phyloP scores from a whole-genome alignment of 2,329 filamentous ascomycete species.

The Nemania sp. region DNA sequence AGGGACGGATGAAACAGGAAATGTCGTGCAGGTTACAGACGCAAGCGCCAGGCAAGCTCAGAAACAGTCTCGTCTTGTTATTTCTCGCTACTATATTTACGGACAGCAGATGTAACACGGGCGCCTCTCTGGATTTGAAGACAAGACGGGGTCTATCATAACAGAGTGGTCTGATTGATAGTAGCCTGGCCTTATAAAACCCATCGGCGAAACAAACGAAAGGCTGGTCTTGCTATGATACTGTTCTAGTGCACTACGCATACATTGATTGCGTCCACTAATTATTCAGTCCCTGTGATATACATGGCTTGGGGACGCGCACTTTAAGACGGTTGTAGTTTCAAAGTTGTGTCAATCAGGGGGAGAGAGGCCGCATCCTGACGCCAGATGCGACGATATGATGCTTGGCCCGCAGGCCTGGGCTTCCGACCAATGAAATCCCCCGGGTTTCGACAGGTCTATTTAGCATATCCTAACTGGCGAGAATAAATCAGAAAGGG shows the following conservation, averaged over 20 bases:
- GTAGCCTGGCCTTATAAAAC: conserved; percentile 1
- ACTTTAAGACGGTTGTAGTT: conserved; percentile 35
- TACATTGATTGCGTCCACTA: no score
- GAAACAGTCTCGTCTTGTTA: conserved; percentile 8
- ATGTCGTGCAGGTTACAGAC: conserved; percentile 32
- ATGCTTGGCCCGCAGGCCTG: no score
- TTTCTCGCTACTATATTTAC: background rate
- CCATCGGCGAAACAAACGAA: conserved; percentile 13
- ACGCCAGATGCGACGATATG: conserved; percentile 16
- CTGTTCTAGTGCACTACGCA: no score
- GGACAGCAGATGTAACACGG: background rate
- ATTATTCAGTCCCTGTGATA: background rate
- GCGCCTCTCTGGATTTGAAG: background rate
- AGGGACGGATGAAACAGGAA: conserved; percentile 30
- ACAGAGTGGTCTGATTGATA: conserved; percentile 27
- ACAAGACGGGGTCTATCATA: conserved; percentile 1
- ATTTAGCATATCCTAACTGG: no score
- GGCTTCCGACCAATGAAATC: no score
- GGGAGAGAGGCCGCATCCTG: conserved; percentile 17
- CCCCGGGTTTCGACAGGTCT: no score
- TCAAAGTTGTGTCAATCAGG: conserved; percentile 31
- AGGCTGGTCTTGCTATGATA: background rate
- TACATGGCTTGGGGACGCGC: no score
- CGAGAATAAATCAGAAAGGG: no score
- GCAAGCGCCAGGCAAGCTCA: conserved; percentile 34